A percentile compares a stretch with the other conserved stretches of the same genome.
phyloP scores from a whole-genome alignment of 1,284 basidiomycete species.

The Moesziomyces aphidis region DNA sequence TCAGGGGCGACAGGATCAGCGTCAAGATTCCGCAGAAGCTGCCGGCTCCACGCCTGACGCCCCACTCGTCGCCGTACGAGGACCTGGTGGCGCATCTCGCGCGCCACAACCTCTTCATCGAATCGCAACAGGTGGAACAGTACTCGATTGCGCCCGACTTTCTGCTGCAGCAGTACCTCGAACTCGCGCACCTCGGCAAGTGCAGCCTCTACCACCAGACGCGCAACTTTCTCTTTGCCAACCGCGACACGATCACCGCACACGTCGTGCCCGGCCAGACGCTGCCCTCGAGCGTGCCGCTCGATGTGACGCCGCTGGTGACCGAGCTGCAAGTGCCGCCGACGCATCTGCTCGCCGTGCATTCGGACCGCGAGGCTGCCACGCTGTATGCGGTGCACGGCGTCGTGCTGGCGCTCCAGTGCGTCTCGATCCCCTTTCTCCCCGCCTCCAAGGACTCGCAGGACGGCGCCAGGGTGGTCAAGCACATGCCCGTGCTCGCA shows the following conservation, averaged over 20 bases:
- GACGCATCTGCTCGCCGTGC: conserved; percentile 41
- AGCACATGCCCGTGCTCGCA: conserved; percentile 22
- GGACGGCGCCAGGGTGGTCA: conserved; percentile 8
- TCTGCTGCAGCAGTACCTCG: conserved; percentile 30
- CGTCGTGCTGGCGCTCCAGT: conserved; percentile 40
- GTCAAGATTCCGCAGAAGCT: conserved; percentile 43
- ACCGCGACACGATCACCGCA: conserved; percentile 7
- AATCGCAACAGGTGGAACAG: conserved; percentile 23
- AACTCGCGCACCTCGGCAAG: conserved; percentile 27
- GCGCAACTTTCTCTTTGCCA: conserved; percentile 23
- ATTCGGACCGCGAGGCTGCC: conserved; percentile 22
- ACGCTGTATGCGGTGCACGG: conserved; percentile 38
- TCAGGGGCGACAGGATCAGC: conserved; percentile 30
- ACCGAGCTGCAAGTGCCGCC: conserved; percentile 17
- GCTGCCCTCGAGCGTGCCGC: conserved; percentile 17
- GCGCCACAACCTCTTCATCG: conserved; percentile 34
- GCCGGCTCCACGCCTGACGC: conserved; percentile 21
- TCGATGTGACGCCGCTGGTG: conserved; percentile 22
- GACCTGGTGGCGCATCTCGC: conserved; percentile 37
- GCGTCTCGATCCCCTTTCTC: conserved; percentile 46
- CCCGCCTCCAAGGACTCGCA: conserved; percentile 7
- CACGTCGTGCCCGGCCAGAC: conserved; percentile 15
- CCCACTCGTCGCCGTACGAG: conserved; percentile 40
- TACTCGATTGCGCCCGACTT: conserved; percentile 28
- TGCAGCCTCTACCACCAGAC: conserved; percentile 43